These are phyloP conservation scores for Malus fusca DNA, from an alignment of 306 rosid species.

Conservation along the genomic window DNA sequence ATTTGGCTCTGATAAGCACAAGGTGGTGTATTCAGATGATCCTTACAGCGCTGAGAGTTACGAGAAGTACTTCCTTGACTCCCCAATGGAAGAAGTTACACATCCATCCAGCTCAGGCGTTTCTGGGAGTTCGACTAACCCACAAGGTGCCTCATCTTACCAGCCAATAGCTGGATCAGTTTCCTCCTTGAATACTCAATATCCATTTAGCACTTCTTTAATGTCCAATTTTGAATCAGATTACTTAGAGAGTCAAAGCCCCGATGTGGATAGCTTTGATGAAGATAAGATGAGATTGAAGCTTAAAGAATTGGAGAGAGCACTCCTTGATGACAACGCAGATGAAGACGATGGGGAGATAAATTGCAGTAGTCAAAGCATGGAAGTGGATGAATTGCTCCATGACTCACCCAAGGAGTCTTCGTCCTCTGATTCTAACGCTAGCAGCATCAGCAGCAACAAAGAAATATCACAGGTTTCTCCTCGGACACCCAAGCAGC, in stretches of 20 bases:
- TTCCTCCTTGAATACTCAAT: slow-evolving; percentile 27
- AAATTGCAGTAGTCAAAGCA: slow-evolving; percentile 37
- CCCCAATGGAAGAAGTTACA: slow-evolving; percentile 50
- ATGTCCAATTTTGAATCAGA: slow-evolving; percentile 37
- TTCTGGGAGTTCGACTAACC: slow-evolving; percentile 47
- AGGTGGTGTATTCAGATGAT: slow-evolving; percentile 41
- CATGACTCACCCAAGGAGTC: slow-evolving; percentile 73
- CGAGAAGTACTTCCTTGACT: slow-evolving; percentile 73
- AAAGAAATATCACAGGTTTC: slow-evolving; percentile 39
- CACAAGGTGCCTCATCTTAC: slow-evolving; percentile 31
- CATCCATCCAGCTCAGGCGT: slow-evolving; percentile 47
- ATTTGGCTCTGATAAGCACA: slow-evolving; percentile 39
- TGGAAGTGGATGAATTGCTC: slow-evolving; percentile 66
- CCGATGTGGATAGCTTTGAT: slow-evolving; percentile 37
- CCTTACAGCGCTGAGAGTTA: slow-evolving; percentile 58
- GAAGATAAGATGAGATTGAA: slow-evolving; percentile 58
- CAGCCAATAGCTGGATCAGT: slow-evolving; percentile 29
- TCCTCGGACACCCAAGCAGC: slow-evolving; percentile 49
- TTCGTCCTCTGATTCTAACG: slow-evolving; percentile 55
- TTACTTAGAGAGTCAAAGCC: slow-evolving; percentile 51
- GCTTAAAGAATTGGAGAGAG: slow-evolving; percentile 84
- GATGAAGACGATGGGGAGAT: slow-evolving; percentile 44
- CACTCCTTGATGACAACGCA: slow-evolving; percentile 64
- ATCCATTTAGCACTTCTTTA: slow-evolving; percentile 30
- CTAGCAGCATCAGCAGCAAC: slow-evolving; percentile 52